Base-by-base conservation (phyloP, 108 stramenopile genomes). In the Nitzschia sp. region DNA sequence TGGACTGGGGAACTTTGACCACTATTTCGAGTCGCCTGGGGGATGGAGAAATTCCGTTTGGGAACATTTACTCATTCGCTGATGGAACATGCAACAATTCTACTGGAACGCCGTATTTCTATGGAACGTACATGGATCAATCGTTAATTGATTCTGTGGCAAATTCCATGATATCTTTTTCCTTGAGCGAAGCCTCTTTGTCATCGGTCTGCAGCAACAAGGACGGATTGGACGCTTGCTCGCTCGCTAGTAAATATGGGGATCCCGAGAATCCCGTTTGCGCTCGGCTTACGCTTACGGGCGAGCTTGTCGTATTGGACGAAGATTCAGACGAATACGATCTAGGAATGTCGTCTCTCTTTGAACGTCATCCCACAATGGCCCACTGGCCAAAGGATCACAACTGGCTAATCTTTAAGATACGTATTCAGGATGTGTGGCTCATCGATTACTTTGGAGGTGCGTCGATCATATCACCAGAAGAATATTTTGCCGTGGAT, bases 361-460 rank as follows among this genome's bases (percentile, higher is more conserved):
- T 86, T 58, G 46, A 81, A 57, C 72, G 82, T 1, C 89, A 90
- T 61, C 54, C 85, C 8, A 46, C 46, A 26, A 83, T 90, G 81
- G 71, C 49, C 6, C 24, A 46, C 13, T 86, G 83, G 85, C 89
- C 89, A 5, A 21, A 46, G 1, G 75, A 82, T 42, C 89, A 90
- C 60, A 54, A 78, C 25, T 90, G 83, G 83, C 34, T 82, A 9
- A 59, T 86, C 62, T 73, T 71, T 46, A 83, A 86, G 68, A 49
- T 90, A 0, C 67, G 72, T 13, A 51, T 85, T 31, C 32, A 79
- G 36, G 75, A 86, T 59, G 60, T 90, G 29, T 90, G 85, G 85
- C 48, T 90, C 35, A 86, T 90, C 59, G 84, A 85, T 64, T 81
- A 56, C 66, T 90, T 81, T 78, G 89, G 89, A n/a, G 89, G 89